Evolutionary conservation across 2,329 filamentous ascomycete genomes (phyloP), one percentile per base, ranked within the genome.

Genomic region (Curvularia sp.): DNA sequence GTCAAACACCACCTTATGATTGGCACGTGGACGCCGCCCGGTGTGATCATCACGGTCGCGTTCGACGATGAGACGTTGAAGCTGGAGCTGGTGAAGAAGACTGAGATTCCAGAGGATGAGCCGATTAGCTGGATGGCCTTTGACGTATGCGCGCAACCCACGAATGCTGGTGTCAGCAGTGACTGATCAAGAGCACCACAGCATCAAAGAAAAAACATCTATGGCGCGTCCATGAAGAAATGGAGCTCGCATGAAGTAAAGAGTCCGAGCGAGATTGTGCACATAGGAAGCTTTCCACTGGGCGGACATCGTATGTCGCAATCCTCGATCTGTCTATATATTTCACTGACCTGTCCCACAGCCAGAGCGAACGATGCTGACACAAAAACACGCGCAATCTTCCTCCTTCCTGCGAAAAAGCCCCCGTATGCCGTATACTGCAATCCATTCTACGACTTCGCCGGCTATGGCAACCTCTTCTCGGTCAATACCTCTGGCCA

Each of bases 101-200:
- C 91, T 1, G 86, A 88, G 58, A 95, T 96, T 56, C 89, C 91
- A 4, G 79, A 90, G 52, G 90, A 94, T 64, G 91, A 96, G 78
- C 91, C 92, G 7, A 95, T 96, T 66, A 96, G 92, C 59, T 96
- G 92, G 92, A 94, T 96, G 90, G 89, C 91, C 15, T 94, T 96
- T 72, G 89, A 92, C 76, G 91, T 92, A 81, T 79, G 89, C 60
- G 31, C 30, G 12, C 49, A 39, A 47, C 38, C 20, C 7, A 10
- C 39, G 38, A 30, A 6, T 4, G 2, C 18, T 15, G 49, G 41
- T 46, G 39, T 42, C 43, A 41, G 53, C 53, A 57, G 46, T 62
- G 49, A 60, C 68, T 70, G 49, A 70, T 49, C 30, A 53, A 33
- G 5, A 30, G 50, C 26, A 8, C 18, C 56, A 53, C 72, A 94